These are phyloP conservation scores for Begonia fuchsioides DNA, from an alignment of 306 rosid species.

Conservation along the genomic window DNA sequence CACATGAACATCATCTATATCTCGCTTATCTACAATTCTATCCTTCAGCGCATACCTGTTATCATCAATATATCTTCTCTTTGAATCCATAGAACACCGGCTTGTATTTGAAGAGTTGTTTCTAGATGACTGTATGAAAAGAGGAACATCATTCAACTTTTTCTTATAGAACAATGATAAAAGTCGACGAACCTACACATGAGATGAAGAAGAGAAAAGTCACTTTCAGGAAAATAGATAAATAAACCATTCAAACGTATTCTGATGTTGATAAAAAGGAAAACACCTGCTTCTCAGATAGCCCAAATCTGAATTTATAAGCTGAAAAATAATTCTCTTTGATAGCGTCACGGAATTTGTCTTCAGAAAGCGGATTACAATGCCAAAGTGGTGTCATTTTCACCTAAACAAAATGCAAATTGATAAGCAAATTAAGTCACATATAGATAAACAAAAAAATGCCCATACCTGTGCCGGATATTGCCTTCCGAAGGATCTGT, in stretches of 20 bases:
- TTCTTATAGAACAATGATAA: constrained; percentile 24
- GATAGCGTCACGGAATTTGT: constrained; percentile 24
- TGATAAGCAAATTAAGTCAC: no score
- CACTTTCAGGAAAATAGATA: not conserved
- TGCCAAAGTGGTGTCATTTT: constrained; percentile 29
- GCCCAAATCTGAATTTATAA: constrained; percentile 43
- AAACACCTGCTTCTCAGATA: constrained; percentile 51
- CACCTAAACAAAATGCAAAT: constrained; percentile 19
- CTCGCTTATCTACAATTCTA: constrained; percentile 1
- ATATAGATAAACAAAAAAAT: not conserved
- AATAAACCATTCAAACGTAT: constrained; percentile 2
- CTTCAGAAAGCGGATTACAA: constrained; percentile 38
- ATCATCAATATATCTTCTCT: constrained; percentile 11
- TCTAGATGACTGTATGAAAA: constrained; percentile 10
- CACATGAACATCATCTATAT: constrained; percentile 1
- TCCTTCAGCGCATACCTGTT: constrained; percentile 1
- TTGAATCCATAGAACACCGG: constrained; percentile 5
- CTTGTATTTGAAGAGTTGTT: not conserved
- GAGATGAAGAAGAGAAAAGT: not conserved
- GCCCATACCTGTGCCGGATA: constrained; percentile 42
- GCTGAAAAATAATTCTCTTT: constrained; percentile 37
- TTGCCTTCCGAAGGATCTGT: constrained; percentile 16
- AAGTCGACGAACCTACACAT: constrained; percentile 29
- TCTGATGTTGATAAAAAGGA: constrained; percentile 7
- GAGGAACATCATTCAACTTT: constrained; percentile 21